Conservation (phyloP, 1,139 yeast genomes). For the Taphrina populina region DNA sequence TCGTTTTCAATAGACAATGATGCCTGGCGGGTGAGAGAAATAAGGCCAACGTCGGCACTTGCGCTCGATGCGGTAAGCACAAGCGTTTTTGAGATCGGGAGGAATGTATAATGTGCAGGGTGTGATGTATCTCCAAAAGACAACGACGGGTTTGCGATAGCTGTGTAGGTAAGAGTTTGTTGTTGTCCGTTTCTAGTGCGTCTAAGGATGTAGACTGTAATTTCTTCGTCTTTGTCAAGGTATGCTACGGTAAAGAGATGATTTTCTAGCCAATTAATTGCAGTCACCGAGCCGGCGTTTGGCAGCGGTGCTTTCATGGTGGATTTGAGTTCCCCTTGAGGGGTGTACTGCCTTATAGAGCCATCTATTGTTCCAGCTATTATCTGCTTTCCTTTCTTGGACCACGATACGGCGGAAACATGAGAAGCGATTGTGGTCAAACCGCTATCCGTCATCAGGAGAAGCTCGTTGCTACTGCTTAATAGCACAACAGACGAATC, state of each 20-base stretch:
- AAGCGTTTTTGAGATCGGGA: conserved; percentile 11
- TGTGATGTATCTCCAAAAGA: conserved; percentile 32
- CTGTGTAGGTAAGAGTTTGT: conserved; percentile 4
- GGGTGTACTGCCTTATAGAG: conserved; percentile 40
- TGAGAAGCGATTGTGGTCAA: conserved; percentile 36
- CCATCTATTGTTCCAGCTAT: conserved; percentile 42
- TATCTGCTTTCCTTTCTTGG: conserved; percentile 46
- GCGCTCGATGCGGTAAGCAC: conserved; percentile 17
- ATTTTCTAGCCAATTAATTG: conserved; percentile 39
- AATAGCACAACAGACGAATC: conserved; percentile 40
- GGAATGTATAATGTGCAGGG: conserved; percentile 3
- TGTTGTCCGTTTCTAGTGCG: neutral
- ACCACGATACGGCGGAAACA: conserved; percentile 44
- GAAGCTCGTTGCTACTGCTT: conserved; percentile 39
- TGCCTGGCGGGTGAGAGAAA: conserved; percentile 11
- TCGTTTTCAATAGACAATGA: conserved; percentile 4
- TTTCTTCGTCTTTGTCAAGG: conserved; percentile 10
- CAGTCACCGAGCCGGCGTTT: conserved; percentile 34
- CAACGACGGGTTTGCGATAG: conserved; percentile 8
- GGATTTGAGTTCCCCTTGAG: conserved; percentile 42
- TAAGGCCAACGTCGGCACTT: conserved; percentile 21
- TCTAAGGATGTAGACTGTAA: conserved; percentile 13
- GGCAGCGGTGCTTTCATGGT: conserved; percentile 39
- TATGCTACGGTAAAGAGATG: conserved; percentile 44
- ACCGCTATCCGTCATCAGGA: conserved; percentile 36